phyloP scores from a whole-genome alignment of 2,329 filamentous ascomycete species.

The Xylaria sp. region DNA sequence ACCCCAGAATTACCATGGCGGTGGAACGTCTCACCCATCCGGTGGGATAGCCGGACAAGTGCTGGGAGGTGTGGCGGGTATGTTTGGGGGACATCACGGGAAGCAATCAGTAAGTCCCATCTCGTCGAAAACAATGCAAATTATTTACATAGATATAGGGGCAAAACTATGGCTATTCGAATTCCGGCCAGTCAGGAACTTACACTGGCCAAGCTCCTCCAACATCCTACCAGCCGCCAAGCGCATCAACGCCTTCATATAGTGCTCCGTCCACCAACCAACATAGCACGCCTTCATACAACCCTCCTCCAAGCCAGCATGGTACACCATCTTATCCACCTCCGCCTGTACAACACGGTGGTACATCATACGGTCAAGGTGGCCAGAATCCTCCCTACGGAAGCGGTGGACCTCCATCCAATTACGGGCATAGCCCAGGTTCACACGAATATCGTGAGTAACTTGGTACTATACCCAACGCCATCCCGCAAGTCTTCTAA shows the following conservation, averaged over 20 bases:
- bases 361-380: slow-evolving; percentile 32
- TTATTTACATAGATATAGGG: slow-evolving; percentile 42
- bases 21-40: slow-evolving; percentile 44
- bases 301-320: slow-evolving; percentile 33
- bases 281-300: slow-evolving; percentile 37
- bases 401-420: slow-evolving; percentile 31
- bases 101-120: slow-evolving; percentile 45
- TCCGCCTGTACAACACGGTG: slow-evolving; percentile 28
- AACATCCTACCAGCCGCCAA: slow-evolving; percentile 59
- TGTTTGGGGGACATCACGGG: slow-evolving; percentile 56
- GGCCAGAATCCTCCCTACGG: slow-evolving; percentile 34
- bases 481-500: slow-evolving; percentile 10
- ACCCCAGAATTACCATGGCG: slow-evolving; percentile 40
- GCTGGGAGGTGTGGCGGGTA: slow-evolving; percentile 59
- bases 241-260: slow-evolving; percentile 38
- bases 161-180: slow-evolving; percentile 69
- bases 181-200: slow-evolving; percentile 56
- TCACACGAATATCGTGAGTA: slow-evolving; percentile 41
- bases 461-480: neutral
- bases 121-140: neutral
- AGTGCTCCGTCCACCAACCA: slow-evolving; percentile 38
- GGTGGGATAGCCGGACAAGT: slow-evolving; percentile 59
- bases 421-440: slow-evolving; percentile 40
- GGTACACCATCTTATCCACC: slow-evolving; percentile 31
- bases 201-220: slow-evolving; percentile 70